Base-by-base conservation (phyloP, 805 yeast species). In the Cyberlindnera bimundalis region DNA sequence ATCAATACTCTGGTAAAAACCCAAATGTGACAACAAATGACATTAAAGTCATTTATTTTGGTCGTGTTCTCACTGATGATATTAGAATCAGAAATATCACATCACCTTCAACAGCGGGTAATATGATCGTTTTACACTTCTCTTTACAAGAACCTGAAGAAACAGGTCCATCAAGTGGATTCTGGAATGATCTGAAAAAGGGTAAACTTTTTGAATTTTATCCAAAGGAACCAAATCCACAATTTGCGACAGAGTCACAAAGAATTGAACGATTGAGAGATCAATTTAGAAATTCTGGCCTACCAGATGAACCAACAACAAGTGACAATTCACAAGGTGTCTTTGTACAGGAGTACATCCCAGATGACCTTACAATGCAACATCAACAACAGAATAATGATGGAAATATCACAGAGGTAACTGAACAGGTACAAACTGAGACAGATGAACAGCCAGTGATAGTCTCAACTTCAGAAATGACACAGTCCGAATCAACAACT, bases 161-260 rank as follows among this genome's bases (percentile, higher is more conserved):
- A 2, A 26, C 36, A 1, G 19, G 29, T 6, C 11, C 19, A 0
- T 19, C 42, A 2, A 30, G 42, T 5, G 55, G 62, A 3, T 51
- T 60, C 23, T 59, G 64, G 64, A 48, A 35, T 26, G 62, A 58
- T 33, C 21, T 60, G 23, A 52, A 35, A 33, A 48, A 42, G 21
- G 64, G 61, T 1, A 45, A 41, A 8, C 36, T 55, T 4, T 59
- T 60, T 48, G 65, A 59, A 15, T 59, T 55, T 33, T 44, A 58
- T 19, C 64, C 65, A 27, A 51, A 55, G 39, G 57, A 52, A 27
- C 60, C 62, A 26, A 56, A 57, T 39, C 61, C 60, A 20, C 34
- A 49, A 29, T 58, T 48, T 31, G 48, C 49, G 19, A 46, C 42
- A 7, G 60, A 58, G 34, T 48, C 47, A 9, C 53, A 51, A 39